Base-by-base conservation (phyloP, 768 basidiomycete species). In the Lentinula detonsa region DNA sequence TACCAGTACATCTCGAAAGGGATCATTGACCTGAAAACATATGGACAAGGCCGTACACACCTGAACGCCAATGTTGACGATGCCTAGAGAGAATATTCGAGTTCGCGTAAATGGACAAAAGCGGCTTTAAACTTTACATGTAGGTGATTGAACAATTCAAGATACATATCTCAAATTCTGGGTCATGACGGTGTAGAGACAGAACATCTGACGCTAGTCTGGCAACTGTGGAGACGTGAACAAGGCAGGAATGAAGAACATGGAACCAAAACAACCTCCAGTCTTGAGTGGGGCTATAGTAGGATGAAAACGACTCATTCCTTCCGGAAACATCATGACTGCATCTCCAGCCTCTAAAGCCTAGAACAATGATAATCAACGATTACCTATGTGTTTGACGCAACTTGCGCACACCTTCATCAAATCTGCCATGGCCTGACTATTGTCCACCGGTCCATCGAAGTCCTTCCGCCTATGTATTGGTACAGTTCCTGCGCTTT, bases 321-420 rank as follows among this genome's bases (percentile, higher is more conserved):
- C 94, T 74, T 95, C 93, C 2, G 93, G 92, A 66, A 94, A 94
- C 59, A 94, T 66, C 67, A 90, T 93, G 2, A 92, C 81, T 15
- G 90, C 88, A 68, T 92, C 90, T 8, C 91, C 91, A 9, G 76
- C 62, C 68, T 90, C 88, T 35, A 93, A 74, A 4, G 87, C 90
- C 90, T 93, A 52, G 34, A 57, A 31, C 53, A 51, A 63, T n/a
- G 46, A 48, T 48, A n/a, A 23, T 11, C 6, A 35, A 61, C 42
- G 15, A 34, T n/a, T 10, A 13, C 46, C 6, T 8, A 43, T 9
- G 58, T 61, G 56, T 63, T 62, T 51, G 18, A 40, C 62, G 23
- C 39, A 40, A 11, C 7, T 31, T 45, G 42, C 37, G 55, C 71
- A 37, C 67, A 88, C 91, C 78, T 87, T 77, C 71, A 86, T 81